A percentile compares a stretch with the other conserved stretches of the same genome.
Evolutionary conservation across 208 protist genomes (phyloP).

Genomic region (Crithidia brevicula): DNA sequence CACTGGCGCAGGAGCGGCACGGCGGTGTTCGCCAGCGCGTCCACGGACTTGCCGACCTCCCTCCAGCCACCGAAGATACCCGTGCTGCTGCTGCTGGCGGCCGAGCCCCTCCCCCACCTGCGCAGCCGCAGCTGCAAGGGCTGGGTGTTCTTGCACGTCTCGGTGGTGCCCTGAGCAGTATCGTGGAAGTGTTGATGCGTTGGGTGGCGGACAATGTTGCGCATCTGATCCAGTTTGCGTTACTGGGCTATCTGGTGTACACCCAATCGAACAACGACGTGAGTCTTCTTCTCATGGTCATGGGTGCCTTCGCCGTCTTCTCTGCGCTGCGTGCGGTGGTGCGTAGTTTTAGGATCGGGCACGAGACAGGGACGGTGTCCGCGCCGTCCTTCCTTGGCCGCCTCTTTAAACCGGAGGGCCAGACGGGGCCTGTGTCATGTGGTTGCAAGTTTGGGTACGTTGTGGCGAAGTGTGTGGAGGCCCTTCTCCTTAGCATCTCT

Average conservation of each 20-base stretch:
- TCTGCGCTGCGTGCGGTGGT: conserved; percentile 1
- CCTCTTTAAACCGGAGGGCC: conserved; percentile 22
- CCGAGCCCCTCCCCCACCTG: no score
- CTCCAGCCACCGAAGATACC: no score
- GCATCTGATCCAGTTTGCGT: conserved; percentile 2
- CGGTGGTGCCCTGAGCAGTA: not conserved
- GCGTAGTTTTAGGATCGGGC: conserved; percentile 14
- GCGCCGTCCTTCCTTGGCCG: conserved; percentile 24
- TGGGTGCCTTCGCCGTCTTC: conserved; percentile 1
- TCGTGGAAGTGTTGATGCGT: not conserved
- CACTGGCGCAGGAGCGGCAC: not conserved
- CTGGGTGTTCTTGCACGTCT: not conserved
- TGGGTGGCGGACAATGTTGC: not conserved
- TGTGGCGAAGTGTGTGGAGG: conserved; percentile 55
- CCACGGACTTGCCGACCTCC: no score
- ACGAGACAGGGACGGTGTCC: conserved; percentile 12
- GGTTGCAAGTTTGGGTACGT: conserved; percentile 52
- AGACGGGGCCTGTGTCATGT: conserved; percentile 22
- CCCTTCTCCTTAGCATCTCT: conserved; percentile 68
- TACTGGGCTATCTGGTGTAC: conserved; percentile 18
- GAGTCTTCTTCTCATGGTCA: not conserved
- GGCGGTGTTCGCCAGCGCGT: no score
- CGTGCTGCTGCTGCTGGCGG: no score
- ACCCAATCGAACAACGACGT: not conserved
- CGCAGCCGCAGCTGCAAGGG: not conserved